These are phyloP conservation scores for Pulveroboletus sp. DNA, from an alignment of 768 basidiomycete species.

Conservation along the genomic window DNA sequence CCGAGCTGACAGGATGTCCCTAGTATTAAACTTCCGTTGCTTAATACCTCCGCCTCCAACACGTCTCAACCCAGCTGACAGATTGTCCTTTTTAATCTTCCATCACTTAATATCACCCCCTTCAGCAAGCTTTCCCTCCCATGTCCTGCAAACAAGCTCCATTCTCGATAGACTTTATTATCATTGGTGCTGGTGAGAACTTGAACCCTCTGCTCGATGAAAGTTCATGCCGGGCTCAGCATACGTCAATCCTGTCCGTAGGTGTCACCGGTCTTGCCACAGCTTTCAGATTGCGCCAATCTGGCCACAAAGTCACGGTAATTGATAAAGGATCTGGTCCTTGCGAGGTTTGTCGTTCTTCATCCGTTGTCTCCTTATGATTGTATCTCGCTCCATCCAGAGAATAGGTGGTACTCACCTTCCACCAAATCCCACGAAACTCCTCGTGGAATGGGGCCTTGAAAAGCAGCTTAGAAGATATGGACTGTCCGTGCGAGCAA, in stretches of 20 bases:
- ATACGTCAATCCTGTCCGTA: background rate
- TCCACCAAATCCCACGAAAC: slow-evolving; percentile 56
- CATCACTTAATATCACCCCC: background rate
- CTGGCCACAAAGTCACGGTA: slow-evolving; percentile 57
- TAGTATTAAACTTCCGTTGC: background rate
- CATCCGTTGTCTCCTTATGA: background rate
- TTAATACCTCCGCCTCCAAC: background rate
- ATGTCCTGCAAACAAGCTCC: slow-evolving; percentile 23
- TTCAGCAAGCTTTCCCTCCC: background rate
- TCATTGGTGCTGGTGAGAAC: slow-evolving; percentile 27
- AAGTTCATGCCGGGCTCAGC: background rate
- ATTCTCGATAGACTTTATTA: slow-evolving; percentile 29
- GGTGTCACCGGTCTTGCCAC: slow-evolving; percentile 53
- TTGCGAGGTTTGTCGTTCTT: slow-evolving; percentile 30
- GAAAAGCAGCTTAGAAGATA: slow-evolving; percentile 38
- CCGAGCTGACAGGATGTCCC: background rate
- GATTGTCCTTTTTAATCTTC: background rate
- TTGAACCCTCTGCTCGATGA: background rate
- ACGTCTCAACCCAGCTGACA: background rate
- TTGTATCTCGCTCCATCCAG: slow-evolving; percentile 18
- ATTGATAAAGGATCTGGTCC: slow-evolving; percentile 48
- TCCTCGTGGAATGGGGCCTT: slow-evolving; percentile 55
- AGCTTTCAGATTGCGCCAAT: slow-evolving; percentile 51
- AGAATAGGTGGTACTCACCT: slow-evolving; percentile 41
- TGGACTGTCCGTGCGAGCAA: slow-evolving; percentile 24